These are phyloP conservation scores for Dryadomyces quercus-mongolicae DNA, from an alignment of 2,329 filamentous ascomycete genomes.

Conservation along the genomic window DNA sequence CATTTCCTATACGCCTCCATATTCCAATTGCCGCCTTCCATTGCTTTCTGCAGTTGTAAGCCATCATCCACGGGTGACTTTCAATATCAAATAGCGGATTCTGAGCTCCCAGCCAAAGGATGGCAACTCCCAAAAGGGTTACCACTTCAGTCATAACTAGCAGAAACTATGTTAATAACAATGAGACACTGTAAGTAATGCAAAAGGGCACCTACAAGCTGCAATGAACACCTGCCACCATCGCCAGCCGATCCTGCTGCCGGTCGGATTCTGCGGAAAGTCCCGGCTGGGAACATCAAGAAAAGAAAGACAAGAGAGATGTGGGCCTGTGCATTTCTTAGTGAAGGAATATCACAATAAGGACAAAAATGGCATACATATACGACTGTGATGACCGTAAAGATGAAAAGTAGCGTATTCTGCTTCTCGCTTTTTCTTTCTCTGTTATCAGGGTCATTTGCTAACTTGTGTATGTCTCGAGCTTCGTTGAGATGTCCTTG, in stretches of 20 bases:
- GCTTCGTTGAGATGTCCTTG: not conserved
- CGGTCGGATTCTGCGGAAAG: not conserved
- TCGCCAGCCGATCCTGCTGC: not conserved
- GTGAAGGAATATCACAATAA: not conserved
- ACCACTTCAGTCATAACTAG: not conserved
- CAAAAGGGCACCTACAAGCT: not conserved
- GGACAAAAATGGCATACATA: not conserved
- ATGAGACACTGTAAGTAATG: not conserved
- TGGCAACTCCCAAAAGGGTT: not conserved
- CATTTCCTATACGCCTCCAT: too few species aligned
- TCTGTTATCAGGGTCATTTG: not conserved
- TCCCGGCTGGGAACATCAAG: not conserved
- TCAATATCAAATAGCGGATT: too few species aligned
- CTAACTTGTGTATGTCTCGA: not conserved
- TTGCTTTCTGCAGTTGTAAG: too few species aligned
- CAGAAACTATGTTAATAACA: not conserved
- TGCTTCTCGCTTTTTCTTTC: not conserved
- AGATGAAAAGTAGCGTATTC: not conserved
- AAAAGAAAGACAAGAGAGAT: not conserved
- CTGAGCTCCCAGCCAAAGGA: too few species aligned
- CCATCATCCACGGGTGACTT: too few species aligned
- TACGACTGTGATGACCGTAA: not conserved
- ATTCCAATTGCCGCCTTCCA: too few species aligned
- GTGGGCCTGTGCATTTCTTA: not conserved
- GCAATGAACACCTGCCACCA: not conserved